Conservation (phyloP, 78 protist species). For the Planoprotostelium fungivorum region DNA sequence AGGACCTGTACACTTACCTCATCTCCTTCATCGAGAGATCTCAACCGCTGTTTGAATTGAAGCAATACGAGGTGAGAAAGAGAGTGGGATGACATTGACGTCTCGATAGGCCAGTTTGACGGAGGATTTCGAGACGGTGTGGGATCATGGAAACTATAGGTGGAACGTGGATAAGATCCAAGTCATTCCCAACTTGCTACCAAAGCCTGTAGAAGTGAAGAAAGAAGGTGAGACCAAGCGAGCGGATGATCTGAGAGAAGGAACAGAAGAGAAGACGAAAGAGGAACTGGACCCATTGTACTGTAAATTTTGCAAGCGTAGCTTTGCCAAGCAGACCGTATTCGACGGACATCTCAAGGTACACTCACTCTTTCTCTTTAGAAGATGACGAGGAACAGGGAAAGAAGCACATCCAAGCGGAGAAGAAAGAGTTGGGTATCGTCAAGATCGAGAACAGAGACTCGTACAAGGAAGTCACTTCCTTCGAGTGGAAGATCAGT, state of each 20-base stretch:
- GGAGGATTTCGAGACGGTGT: background rate
- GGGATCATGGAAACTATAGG: background rate
- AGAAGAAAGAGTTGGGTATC: background rate
- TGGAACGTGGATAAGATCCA: background rate
- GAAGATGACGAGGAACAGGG: background rate
- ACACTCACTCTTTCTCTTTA: constrained; percentile 22
- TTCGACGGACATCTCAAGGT: constrained; percentile 67
- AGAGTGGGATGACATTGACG: constrained; percentile 24
- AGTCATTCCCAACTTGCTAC: background rate
- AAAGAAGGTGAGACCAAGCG: background rate
- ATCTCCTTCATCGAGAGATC: constrained; percentile 29
- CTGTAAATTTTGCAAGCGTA: constrained; percentile 45
- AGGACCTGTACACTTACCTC: constrained; percentile 18
- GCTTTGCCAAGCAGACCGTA: constrained; percentile 62
- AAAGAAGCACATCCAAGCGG: background rate
- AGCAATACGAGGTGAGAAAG: background rate
- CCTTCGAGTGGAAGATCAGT: constrained; percentile 21
- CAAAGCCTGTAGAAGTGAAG: constrained; percentile 1
- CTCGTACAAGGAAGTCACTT: background rate
- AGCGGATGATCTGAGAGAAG: background rate
- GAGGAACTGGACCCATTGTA: background rate
- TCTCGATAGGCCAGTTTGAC: background rate
- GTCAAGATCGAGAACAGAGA: constrained; percentile 13
- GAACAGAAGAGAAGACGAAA: background rate
- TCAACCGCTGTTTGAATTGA: constrained; percentile 38